Evolutionary conservation across 2,329 filamentous ascomycete genomes (phyloP).

Genomic region (Aspergillus latus): DNA sequence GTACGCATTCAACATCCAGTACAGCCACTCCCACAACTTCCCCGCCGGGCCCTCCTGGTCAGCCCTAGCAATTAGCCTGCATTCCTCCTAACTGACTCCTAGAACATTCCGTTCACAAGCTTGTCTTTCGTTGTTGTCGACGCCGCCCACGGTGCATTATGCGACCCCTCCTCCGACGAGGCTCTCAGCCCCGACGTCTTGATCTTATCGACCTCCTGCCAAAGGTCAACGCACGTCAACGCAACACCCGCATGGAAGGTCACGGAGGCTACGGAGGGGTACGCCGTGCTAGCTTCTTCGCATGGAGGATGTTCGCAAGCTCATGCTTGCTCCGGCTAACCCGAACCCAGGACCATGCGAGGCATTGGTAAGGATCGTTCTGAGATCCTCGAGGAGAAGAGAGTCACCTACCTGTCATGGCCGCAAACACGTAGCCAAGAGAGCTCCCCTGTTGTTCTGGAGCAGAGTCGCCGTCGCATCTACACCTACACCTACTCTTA

Average conservation of each 20-base stretch:
- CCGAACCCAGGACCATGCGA: conserved; percentile 32
- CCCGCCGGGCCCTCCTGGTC: conserved; percentile 12
- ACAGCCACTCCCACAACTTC: conserved; percentile 20
- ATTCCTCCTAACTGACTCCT: conserved; percentile 14
- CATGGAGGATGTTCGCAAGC: conserved; percentile 50
- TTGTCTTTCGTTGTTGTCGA: conserved; percentile 31
- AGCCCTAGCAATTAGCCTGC: conserved; percentile 6
- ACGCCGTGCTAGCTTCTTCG: conserved; percentile 41
- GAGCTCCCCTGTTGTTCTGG: conserved; percentile 9
- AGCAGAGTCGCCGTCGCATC: conserved; percentile 19
- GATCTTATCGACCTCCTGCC: conserved; percentile 13
- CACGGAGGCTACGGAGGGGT: conserved; percentile 39
- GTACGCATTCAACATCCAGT: conserved; percentile 15
- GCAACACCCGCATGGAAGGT: conserved; percentile 47
- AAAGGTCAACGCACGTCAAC: conserved; percentile 29
- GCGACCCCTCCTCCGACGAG: conserved; percentile 37
- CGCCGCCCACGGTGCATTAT: conserved; percentile 46
- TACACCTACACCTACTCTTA: neutral
- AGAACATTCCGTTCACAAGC: conserved; percentile 13
- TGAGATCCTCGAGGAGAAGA: too few relatives aligned
- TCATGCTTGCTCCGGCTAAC: conserved; percentile 53
- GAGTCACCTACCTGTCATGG: neutral
- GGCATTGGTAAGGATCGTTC: conserved; percentile 5
- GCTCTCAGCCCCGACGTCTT: conserved; percentile 11
- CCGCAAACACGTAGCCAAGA: neutral